Conservation (phyloP, 345 rosid species). For the Melaleuca quinquenervia region DNA sequence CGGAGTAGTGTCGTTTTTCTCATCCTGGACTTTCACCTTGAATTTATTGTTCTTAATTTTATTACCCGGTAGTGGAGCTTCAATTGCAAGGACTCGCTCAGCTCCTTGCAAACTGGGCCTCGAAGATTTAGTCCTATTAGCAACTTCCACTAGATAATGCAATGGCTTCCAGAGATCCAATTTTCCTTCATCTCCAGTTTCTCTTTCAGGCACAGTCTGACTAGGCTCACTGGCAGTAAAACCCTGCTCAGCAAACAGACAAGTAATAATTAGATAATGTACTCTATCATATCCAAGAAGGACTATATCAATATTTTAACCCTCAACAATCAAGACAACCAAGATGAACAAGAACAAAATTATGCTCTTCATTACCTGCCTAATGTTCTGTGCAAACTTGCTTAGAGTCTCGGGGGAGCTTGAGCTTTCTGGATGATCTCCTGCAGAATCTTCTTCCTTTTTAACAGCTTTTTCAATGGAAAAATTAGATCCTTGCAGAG, state of each 20-base stretch:
- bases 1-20: constrained; percentile 31
- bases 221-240: constrained; percentile 47
- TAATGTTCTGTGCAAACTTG: constrained; percentile 39
- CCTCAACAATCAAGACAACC: neutral
- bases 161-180: constrained; percentile 84
- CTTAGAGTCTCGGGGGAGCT: constrained; percentile 67
- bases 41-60: constrained; percentile 47
- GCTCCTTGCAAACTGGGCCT: constrained; percentile 51
- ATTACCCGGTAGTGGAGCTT: constrained; percentile 25
- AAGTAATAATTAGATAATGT: neutral
- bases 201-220: constrained; percentile 11
- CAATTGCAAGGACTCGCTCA: constrained; percentile 17
- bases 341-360: neutral
- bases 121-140: constrained; percentile 69
- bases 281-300: neutral
- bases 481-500: constrained; percentile 28
- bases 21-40: constrained; percentile 37
- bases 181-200: constrained; percentile 43
- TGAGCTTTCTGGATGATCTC: constrained; percentile 38
- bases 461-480: constrained; percentile 31
- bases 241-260: constrained; percentile 24
- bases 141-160: constrained; percentile 89
- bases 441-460: constrained; percentile 46
- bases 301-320: neutral
- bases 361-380: constrained; percentile 47